phyloP scores from a whole-genome alignment of 148 eudicot genomes.

The Linanthus parryae region DNA sequence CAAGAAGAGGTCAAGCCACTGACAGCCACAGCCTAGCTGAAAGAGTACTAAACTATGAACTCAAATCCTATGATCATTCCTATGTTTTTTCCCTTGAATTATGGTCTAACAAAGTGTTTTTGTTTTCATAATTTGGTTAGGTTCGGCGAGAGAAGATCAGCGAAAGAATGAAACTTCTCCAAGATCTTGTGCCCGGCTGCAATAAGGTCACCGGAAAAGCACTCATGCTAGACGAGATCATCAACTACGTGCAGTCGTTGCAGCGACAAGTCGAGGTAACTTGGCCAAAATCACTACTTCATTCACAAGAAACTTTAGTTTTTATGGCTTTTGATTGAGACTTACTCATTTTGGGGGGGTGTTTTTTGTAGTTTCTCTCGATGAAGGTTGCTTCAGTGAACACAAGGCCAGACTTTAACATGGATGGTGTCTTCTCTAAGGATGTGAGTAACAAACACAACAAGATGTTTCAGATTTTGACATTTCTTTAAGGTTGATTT shows the following conservation, averaged over 20 bases:
- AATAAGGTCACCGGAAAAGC: slow-evolving; percentile 29
- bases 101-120: no score
- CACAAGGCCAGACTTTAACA: slow-evolving; percentile 39
- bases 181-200: slow-evolving; percentile 90
- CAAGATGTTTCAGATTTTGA: neutral
- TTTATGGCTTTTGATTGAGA: neutral
- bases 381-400: slow-evolving; percentile 21
- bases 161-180: slow-evolving; percentile 87
- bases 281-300: neutral
- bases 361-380: slow-evolving; percentile 9
- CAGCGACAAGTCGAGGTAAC: slow-evolving; percentile 13
- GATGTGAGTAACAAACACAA: slow-evolving; percentile 40
- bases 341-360: neutral
- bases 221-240: slow-evolving; percentile 11
- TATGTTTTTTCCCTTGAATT: no score
- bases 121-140: slow-evolving; percentile 18
- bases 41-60: slow-evolving; percentile 49
- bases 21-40: slow-evolving; percentile 91
- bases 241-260: slow-evolving; percentile 13
- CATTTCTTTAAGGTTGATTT: neutral
- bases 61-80: neutral
- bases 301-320: neutral
- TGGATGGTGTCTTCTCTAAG: slow-evolving; percentile 40
- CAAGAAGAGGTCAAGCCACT: slow-evolving; percentile 95
- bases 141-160: slow-evolving; percentile 87